Evolutionary conservation across 805 yeast genomes (phyloP).

Genomic region (Ogataea minuta): DNA sequence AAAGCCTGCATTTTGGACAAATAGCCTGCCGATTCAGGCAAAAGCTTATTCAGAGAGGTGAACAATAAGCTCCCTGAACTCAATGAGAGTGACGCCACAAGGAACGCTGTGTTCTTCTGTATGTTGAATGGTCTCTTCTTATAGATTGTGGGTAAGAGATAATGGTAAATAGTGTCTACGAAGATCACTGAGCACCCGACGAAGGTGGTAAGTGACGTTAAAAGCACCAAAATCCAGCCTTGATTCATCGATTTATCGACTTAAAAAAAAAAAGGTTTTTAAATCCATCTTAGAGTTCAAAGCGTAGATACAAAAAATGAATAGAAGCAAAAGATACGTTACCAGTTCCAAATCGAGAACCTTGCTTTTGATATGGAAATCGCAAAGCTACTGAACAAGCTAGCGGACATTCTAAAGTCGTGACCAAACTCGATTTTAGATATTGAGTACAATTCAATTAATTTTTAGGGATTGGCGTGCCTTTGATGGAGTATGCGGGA

Average conservation of each 20-base stretch:
- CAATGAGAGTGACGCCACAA: slow-evolving; percentile 72
- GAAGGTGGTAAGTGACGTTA: slow-evolving; percentile 70
- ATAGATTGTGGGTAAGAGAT: slow-evolving; percentile 42
- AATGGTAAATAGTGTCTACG: slow-evolving; percentile 51
- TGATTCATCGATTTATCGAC: slow-evolving; percentile 32
- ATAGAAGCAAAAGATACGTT: no score
- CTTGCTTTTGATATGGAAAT: no score
- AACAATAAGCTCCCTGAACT: slow-evolving; percentile 81
- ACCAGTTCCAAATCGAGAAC: no score
- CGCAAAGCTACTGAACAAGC: no score
- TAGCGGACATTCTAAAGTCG: no score
- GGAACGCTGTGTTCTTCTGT: slow-evolving; percentile 57
- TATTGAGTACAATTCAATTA: no score
- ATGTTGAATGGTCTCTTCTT: slow-evolving; percentile 47
- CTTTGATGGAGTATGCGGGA: no score
- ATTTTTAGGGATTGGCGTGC: no score
- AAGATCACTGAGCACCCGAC: slow-evolving; percentile 69
- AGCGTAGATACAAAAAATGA: not conserved
- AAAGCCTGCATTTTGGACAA: slow-evolving; percentile 34
- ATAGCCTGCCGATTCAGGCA: slow-evolving; percentile 65
- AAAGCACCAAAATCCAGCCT: slow-evolving; percentile 64
- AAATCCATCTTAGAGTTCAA: not conserved
- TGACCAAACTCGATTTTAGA: no score
- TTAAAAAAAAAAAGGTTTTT: not conserved
- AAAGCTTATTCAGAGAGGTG: slow-evolving; percentile 70